These are phyloP conservation scores for Pythium oligandrum DNA, from an alignment of 352 stramenopile species.

Conservation along the genomic window DNA sequence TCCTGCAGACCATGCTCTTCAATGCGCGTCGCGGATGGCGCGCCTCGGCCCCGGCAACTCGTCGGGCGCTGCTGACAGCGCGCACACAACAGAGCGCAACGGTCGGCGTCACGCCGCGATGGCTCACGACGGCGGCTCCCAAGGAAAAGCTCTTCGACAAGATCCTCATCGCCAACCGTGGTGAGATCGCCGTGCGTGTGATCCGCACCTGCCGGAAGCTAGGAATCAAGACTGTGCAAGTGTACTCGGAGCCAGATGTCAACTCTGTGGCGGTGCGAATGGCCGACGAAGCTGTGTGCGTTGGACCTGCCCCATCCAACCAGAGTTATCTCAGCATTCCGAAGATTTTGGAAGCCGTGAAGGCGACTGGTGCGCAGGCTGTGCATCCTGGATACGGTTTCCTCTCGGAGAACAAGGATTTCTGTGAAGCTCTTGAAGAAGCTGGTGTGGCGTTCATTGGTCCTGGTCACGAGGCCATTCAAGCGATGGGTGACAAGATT, in stretches of 20 bases:
- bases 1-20: no score
- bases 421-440: slow-evolving; percentile 60
- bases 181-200: slow-evolving; percentile 88
- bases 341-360: slow-evolving; percentile 72
- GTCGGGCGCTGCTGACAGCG: no score
- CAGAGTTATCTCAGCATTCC: slow-evolving; percentile 77
- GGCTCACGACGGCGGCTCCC: neutral
- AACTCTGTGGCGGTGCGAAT: slow-evolving; percentile 72
- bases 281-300: slow-evolving; percentile 63
- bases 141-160: slow-evolving; percentile 61
- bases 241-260: slow-evolving; percentile 88
- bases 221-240: slow-evolving; percentile 87
- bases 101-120: neutral
- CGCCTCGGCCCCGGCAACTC: no score
- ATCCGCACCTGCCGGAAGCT: slow-evolving; percentile 51
- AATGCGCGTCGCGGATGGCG: no score
- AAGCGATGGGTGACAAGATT: slow-evolving; percentile 91
- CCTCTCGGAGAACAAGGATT: slow-evolving; percentile 84
- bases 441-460: slow-evolving; percentile 89
- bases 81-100: neutral
- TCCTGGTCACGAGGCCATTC: slow-evolving; percentile 80
- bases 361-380: slow-evolving; percentile 60
- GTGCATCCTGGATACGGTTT: slow-evolving; percentile 91
- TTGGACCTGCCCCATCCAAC: slow-evolving; percentile 60
- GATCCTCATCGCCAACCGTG: slow-evolving; percentile 90